Evolutionary conservation across 2,329 filamentous ascomycete species (phyloP).

Genomic region (Arthrobotrys sinensis): DNA sequence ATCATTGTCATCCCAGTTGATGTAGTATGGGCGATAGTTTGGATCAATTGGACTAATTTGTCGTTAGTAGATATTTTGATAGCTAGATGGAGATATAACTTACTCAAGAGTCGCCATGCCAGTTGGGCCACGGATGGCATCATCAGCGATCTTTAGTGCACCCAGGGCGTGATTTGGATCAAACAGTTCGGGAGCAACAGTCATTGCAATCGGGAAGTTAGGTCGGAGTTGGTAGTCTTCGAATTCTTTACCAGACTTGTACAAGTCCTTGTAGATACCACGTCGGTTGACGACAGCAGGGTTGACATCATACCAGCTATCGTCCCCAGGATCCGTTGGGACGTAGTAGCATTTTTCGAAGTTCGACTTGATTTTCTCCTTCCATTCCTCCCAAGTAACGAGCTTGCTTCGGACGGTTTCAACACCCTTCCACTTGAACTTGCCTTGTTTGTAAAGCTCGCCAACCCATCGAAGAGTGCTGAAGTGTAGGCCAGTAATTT

Average conservation of each 20-base stretch:
- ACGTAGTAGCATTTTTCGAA: constrained; percentile 96
- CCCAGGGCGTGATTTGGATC: constrained; percentile 81
- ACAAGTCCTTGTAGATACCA: constrained; percentile 98
- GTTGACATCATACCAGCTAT: constrained; percentile 85
- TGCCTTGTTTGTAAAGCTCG: constrained; percentile 76
- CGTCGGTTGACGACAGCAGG: constrained; percentile 84
- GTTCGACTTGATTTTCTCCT: constrained; percentile 81
- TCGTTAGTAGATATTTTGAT: constrained; percentile 5
- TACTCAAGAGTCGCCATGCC: constrained; percentile 94
- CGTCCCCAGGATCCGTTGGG: constrained; percentile 78
- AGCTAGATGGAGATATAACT: constrained; percentile 23
- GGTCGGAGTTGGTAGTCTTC: constrained; percentile 96
- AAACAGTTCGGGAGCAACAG: constrained; percentile 90
- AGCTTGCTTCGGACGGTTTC: constrained; percentile 74
- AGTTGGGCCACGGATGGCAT: constrained; percentile 83
- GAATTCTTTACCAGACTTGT: constrained; percentile 93
- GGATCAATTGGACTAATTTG: constrained; percentile 77
- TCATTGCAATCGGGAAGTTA: constrained; percentile 97
- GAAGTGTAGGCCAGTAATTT: constrained; percentile 94
- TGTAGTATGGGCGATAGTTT: constrained; percentile 95
- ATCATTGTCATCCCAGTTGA: constrained; percentile 91
- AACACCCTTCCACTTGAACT: constrained; percentile 82
- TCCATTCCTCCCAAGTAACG: constrained; percentile 85
- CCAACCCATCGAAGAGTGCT: constrained; percentile 88
- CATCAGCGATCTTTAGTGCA: constrained; percentile 85